Evolutionary conservation across 169 alveolate genomes (phyloP), one percentile per base, ranked within the genome.

Genomic region (Eimeria necatrix): DNA sequence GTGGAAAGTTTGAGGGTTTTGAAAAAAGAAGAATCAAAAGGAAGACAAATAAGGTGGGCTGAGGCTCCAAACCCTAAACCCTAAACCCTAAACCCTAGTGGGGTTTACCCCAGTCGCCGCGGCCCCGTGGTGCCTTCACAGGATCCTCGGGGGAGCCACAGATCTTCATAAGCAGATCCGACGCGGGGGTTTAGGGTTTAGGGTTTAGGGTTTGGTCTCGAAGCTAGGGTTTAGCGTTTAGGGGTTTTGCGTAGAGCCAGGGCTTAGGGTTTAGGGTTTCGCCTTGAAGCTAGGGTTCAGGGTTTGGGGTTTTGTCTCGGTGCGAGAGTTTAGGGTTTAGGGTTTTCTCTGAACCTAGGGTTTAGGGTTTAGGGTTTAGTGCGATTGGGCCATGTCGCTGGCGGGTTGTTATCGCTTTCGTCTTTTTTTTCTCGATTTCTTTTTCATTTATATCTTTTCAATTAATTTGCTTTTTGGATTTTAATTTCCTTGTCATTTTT

Each of bases 1-100:
- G 93, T 96, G 94, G 95, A 97, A 95, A 80, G 97, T 96, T 84
- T 91, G 85, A 9, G 41, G 41, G 41, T 32, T 32, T 32, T 32
- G 41, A 32, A 32, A 32, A 95, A 86, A n/a, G 41, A 32, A 32
- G 41, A 32, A 32, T 32, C 41, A 32, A 32, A 32, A 32, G 41
- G 41, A 32, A 32, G 41, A 32, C 41, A 32, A 32, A 32, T 32
- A 32, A 32, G 41, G 41, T 32, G 41, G 3, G 41, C 41, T 2
- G 41, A 32, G 41, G 41, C 41, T 32, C 41, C 41, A 32, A 32
- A 32, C 41, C 41, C 41, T 32, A 32, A 32, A 32, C 41, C 41
- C 41, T 32, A 32, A 32, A 32, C 41, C 41, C 41, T 32, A 32
- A 32, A 32, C 41, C 41, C 41, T 2, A 32, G 41, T 32, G n/a